A percentile compares a stretch with the other conserved stretches of the same genome.
These are phyloP conservation scores for Fusarium sacchari DNA, from an alignment of 2,329 filamentous ascomycete species.

Conservation along the genomic window DNA sequence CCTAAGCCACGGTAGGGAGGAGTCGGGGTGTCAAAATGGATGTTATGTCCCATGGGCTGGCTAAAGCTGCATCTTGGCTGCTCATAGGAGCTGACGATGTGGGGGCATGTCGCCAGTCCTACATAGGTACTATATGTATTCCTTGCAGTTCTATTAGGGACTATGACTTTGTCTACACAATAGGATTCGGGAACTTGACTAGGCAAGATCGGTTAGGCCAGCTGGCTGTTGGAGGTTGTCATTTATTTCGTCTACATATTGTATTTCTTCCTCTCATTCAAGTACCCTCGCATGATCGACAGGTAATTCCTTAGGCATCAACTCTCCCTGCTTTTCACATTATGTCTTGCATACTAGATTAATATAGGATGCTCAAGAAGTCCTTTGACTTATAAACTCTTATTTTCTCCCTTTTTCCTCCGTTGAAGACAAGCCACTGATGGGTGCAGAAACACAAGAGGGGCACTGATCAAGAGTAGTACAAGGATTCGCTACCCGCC, in stretches of 20 bases:
- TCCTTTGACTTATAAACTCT: not conserved
- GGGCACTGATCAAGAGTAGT: not conserved
- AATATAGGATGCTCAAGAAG: slow-evolving; percentile 22
- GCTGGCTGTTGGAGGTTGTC: slow-evolving; percentile 31
- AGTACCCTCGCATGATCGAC: slow-evolving; percentile 19
- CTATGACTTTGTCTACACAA: not conserved
- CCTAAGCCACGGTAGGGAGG: slow-evolving; percentile 38
- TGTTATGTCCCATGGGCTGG: slow-evolving; percentile 35
- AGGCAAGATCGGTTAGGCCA: slow-evolving; percentile 13
- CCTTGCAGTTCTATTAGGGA: slow-evolving; percentile 6
- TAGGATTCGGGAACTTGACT: not conserved
- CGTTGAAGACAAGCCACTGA: not conserved
- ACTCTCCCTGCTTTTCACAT: slow-evolving; percentile 12
- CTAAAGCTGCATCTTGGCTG: slow-evolving; percentile 40
- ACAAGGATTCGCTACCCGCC: not conserved
- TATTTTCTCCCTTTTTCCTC: not conserved
- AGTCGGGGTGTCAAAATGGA: slow-evolving; percentile 45
- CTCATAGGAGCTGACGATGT: slow-evolving; percentile 27
- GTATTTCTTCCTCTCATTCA: slow-evolving; percentile 16
- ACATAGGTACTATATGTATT: not conserved
- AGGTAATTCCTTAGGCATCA: slow-evolving; percentile 27
- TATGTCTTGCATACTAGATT: slow-evolving; percentile 20
- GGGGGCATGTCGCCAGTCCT: slow-evolving; percentile 20
- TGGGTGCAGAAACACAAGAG: not conserved
- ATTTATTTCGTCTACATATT: slow-evolving; percentile 25